Evolutionary conservation across 1,284 basidiomycete species (phyloP), one percentile per base, ranked within the genome.

Genomic region (Earliella scabrosa): DNA sequence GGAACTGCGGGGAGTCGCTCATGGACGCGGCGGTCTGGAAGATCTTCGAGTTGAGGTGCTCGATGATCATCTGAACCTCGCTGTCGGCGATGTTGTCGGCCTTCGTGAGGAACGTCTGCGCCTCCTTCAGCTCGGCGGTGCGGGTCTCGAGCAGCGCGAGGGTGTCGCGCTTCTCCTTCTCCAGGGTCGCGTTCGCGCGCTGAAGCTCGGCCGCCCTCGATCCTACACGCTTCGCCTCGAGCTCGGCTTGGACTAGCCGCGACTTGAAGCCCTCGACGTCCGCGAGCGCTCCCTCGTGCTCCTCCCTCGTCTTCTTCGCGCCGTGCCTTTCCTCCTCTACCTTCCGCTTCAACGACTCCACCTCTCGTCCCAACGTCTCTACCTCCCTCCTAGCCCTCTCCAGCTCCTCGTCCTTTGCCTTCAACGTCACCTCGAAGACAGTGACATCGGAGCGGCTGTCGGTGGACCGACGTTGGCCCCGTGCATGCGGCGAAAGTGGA

Each of bases 41-140:
- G 43, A 84, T 78, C 63, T 82, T 80, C 26, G 69, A 63, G 60
- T 85, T 82, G 63, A 85, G 68, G 2, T 63, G 68, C 44, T 79
- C 72, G 51, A 85, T 63, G 57, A 79, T 71, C 1, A 67, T 58
- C 29, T 80, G 74, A 34, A 83, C 76, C 32, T 85, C 82, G 2
- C 74, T 75, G 3, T 75, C 78, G 0, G 82, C 77, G 35, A 78
- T 65, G 16, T 71, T 59, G 56, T 83, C 80, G 16, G 73, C 70
- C 54, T 77, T 80, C 10, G 75, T 73, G 63, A 82, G 69, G 69
- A 76, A 82, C 31, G 69, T 65, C 53, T 81, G 75, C 0, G 80
- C 75, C 7, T 73, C 77, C 44, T 75, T 76, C 27, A 83, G 67
- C 59, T 82, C 82, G 13, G 71, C 59, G 2, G 73, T 76, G 34